Conservation (phyloP, 331 rosid genomes). For the Arachis monticola region DNA sequence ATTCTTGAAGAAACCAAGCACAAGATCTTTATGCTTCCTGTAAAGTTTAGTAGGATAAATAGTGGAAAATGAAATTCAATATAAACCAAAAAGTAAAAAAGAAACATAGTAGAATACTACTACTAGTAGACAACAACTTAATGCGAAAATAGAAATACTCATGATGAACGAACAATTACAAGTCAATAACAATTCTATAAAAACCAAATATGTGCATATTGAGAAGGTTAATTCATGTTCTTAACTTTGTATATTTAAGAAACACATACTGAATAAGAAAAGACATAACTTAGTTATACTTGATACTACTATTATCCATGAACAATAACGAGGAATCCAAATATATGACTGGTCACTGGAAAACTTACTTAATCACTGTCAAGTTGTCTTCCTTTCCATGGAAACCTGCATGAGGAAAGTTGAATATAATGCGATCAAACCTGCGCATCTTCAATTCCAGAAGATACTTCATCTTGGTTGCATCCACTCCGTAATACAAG, state of each 20-base stretch:
- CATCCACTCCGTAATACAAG: conserved; percentile 61
- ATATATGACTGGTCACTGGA: neutral
- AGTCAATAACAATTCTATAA: too few species aligned
- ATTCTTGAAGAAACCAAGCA: conserved; percentile 50
- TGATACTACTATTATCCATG: neutral
- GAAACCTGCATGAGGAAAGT: conserved; percentile 75
- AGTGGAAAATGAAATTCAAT: neutral
- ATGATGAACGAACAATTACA: neutral
- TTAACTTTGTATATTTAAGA: neutral
- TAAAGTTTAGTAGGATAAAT: neutral
- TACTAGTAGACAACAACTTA: neutral
- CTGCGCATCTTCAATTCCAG: conserved; percentile 44
- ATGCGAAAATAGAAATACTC: neutral
- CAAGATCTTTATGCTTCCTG: conserved; percentile 58
- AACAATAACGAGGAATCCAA: neutral
- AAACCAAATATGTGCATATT: neutral
- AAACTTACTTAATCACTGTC: conserved; percentile 41
- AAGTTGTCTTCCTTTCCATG: conserved; percentile 36
- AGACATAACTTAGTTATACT: neutral
- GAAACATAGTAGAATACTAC: neutral
- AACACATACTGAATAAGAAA: neutral
- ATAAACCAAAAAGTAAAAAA: neutral
- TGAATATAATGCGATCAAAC: conserved; percentile 63
- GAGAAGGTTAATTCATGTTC: conserved; percentile 1
- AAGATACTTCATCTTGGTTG: conserved; percentile 53